A percentile compares a stretch with the other conserved stretches of the same genome.
Evolutionary conservation across 176 grass and related monocot species (phyloP).

Genomic region (Eleusine indica): DNA sequence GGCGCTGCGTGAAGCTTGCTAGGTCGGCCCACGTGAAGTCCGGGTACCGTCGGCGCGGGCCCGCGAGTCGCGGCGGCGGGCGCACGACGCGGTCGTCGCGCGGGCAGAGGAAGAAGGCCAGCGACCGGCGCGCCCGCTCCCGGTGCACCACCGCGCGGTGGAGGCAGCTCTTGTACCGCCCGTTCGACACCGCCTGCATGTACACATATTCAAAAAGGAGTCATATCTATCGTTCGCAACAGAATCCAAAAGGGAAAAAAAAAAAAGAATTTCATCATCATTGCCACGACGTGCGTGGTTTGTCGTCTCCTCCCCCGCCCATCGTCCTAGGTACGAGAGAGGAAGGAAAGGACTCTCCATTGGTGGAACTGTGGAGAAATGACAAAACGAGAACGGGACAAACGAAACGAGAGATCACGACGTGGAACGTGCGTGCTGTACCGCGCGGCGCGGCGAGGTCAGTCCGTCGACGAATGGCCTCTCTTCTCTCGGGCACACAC

Average conservation of each 20-base stretch:
- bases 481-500: neutral
- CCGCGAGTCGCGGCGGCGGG: constrained; percentile 35
- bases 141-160: constrained; percentile 82
- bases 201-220: too few relatives aligned
- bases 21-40: constrained; percentile 90
- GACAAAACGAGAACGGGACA: neutral
- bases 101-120: constrained; percentile 89
- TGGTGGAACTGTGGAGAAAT: neutral
- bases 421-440: neutral
- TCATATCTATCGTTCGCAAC: too few relatives aligned
- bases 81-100: constrained; percentile 66
- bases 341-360: neutral
- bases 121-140: constrained; percentile 60
- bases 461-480: neutral
- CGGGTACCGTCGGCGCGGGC: constrained; percentile 48
- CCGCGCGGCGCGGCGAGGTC: neutral
- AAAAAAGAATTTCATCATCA: neutral
- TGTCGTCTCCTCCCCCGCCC: neutral
- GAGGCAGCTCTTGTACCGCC: constrained; percentile 88
- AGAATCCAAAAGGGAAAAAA: too few relatives aligned
- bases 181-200: constrained; percentile 78
- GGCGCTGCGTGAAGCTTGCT: constrained; percentile 68
- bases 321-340: neutral
- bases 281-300: neutral
- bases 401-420: neutral